Percentiles rank a stretch among this genome's conserved stretches.
phyloP scores from a whole-genome alignment of 495 filamentous ascomycete genomes.

The Astrothelium subdiscretum region DNA sequence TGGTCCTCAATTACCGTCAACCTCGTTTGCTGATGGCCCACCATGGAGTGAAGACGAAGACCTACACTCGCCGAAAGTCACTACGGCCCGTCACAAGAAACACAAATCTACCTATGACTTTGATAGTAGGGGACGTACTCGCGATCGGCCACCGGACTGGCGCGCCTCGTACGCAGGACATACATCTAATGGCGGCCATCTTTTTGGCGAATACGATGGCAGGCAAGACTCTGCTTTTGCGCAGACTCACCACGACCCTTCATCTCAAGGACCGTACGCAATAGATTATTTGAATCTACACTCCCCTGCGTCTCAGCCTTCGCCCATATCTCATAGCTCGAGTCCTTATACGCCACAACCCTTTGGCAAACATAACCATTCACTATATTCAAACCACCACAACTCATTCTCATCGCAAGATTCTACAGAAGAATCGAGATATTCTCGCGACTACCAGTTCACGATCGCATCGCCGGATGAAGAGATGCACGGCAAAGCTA shows the following conservation, averaged over 20 bases:
- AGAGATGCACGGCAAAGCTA: slow-evolving; percentile 94
- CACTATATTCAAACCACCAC: slow-evolving; percentile 2
- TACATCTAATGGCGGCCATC: background rate
- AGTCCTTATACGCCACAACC: background rate
- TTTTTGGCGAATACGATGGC: background rate
- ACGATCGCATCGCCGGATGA: slow-evolving; percentile 92
- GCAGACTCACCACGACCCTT: background rate
- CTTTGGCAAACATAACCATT: background rate
- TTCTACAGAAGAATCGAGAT: slow-evolving; percentile 57
- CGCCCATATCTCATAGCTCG: background rate
- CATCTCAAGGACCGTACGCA: background rate
- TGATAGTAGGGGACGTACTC: slow-evolving; percentile 34
- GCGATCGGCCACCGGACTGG: slow-evolving; percentile 8
- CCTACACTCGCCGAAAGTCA: slow-evolving; percentile 76
- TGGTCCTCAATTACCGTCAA: slow-evolving; percentile 59
- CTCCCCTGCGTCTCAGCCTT: background rate
- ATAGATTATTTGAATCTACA: background rate
- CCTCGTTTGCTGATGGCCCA: slow-evolving; percentile 81
- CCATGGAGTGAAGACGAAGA: slow-evolving; percentile 98
- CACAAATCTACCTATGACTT: slow-evolving; percentile 58
- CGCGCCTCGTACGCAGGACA: slow-evolving; percentile 40
- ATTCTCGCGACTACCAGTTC: slow-evolving; percentile 84
- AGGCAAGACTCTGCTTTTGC: background rate
- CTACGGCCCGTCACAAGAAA: slow-evolving; percentile 66
- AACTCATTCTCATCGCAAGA: slow-evolving; percentile 32